Evolutionary conservation across 176 grass and related monocot species (phyloP).

Genomic region (Triticum turgidum): DNA sequence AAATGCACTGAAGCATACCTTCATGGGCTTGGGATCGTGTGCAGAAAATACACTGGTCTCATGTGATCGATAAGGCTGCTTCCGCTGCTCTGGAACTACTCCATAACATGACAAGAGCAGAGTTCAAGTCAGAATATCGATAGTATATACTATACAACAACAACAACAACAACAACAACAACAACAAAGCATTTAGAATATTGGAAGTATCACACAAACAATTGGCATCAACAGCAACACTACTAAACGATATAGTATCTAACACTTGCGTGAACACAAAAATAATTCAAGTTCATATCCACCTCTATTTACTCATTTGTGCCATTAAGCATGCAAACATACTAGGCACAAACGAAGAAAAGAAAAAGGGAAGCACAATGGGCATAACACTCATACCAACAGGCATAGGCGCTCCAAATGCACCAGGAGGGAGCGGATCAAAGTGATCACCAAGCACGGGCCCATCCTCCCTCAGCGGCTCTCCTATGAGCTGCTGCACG

Average conservation of each 20-base stretch:
- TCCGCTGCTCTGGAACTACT: slow-evolving; percentile 54
- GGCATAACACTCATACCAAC: slow-evolving; percentile 53
- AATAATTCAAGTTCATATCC: not conserved
- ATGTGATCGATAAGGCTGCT: slow-evolving; percentile 47
- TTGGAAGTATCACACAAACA: slow-evolving; percentile 4
- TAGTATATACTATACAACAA: not conserved
- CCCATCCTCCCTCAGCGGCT: slow-evolving; percentile 78
- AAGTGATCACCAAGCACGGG: slow-evolving; percentile 81
- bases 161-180: too few species aligned
- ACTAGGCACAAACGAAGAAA: not conserved
- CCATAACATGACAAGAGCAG: slow-evolving; percentile 20
- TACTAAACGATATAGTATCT: not conserved
- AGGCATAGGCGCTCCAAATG: slow-evolving; percentile 89
- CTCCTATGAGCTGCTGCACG: slow-evolving; percentile 66
- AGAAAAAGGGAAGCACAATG: not conserved
- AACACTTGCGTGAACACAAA: not conserved
- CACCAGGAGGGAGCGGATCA: slow-evolving; percentile 82
- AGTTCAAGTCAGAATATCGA: slow-evolving; percentile 25
- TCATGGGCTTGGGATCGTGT: slow-evolving; percentile 64
- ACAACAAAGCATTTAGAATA: not conserved
- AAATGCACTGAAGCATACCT: slow-evolving; percentile 51
- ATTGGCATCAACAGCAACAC: not conserved
- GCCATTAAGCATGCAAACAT: not conserved
- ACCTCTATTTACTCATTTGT: not conserved
- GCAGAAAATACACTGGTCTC: slow-evolving; percentile 57